Evolutionary conservation across 139 green algal species (phyloP), one percentile per base, ranked within the genome.

Genomic region (Chlamydomonas incerta): DNA sequence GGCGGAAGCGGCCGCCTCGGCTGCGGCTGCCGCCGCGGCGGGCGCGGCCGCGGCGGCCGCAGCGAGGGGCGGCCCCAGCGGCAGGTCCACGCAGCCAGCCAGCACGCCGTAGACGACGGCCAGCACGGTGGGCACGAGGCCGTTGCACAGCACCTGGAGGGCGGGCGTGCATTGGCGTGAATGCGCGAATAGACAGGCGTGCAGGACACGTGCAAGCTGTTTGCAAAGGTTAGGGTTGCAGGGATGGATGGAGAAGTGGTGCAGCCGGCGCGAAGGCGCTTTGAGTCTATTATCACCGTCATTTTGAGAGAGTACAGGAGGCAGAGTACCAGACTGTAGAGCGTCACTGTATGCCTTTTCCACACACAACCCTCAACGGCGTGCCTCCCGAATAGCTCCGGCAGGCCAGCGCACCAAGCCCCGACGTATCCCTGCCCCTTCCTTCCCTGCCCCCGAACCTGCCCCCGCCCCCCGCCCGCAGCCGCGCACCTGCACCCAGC

Each of bases 401-500:
- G n/a, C n/a, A n/a, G n/a, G n/a, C n/a, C n/a, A n/a, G n/a, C n/a
- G n/a, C n/a, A 50, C 41, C 41, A 50, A 50, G 41, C 41, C 5
- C 41, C 41, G 5, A 50, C 41, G 8, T 50, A 50, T n/a, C 17
- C 41, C 41, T 79, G 71, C 41, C 57, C 55, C 20, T 26, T 23
- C 34, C 47, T n/a, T 20, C 26, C 31, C 11, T 1, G 9, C 33
- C 6, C 63, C 52, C 31, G 10, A 31, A 20, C 26, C 17, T 74
- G 26, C 33, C 11, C 35, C 46, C 14, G 21, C 63, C 24, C 20
- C 9, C 3, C 62, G 3, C 2, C 63, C 66, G 5, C 8, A 20
- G 18, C 67, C 13, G 15, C 81, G 10, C 81, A 95, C 95, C 93
- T 98, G 95, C 65, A 90, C 83, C 94, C 95, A 98, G 80, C 97